Conservation (phyloP, 768 basidiomycete genomes). For the Agrocybe chaxingu region DNA sequence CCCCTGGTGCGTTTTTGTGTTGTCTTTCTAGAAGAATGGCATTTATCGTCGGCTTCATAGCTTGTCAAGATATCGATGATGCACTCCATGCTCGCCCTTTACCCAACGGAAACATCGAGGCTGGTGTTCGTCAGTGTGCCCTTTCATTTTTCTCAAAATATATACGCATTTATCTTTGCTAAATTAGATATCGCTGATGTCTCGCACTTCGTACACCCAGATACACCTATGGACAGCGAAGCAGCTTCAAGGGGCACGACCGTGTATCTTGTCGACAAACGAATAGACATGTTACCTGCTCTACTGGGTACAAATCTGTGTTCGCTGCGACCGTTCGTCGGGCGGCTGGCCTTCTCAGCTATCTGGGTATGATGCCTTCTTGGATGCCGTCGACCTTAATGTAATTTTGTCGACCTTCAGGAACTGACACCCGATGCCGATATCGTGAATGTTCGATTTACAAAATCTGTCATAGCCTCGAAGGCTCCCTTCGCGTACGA, state of each 20-base stretch:
- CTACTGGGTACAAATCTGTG: conserved; percentile 95
- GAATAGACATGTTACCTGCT: conserved; percentile 96
- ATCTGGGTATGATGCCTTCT: conserved; percentile 72
- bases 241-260: conserved; percentile 96
- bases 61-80: conserved; percentile 98
- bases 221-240: conserved; percentile 95
- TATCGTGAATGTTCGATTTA: conserved; percentile 87
- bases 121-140: conserved; percentile 89
- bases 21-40: neutral
- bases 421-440: conserved; percentile 87
- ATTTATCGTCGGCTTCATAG: conserved; percentile 40
- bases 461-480: conserved; percentile 94
- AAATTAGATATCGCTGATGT: conserved; percentile 95
- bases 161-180: neutral
- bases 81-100: conserved; percentile 87
- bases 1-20: conserved; percentile 60
- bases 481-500: conserved; percentile 97
- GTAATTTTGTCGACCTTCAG: conserved; percentile 37
- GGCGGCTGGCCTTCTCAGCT: conserved; percentile 90
- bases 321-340: conserved; percentile 87
- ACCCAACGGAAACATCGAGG: conserved; percentile 93
- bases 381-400: neutral
- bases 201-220: conserved; percentile 90
- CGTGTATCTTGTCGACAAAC: conserved; percentile 97
- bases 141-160: neutral